phyloP scores from a whole-genome alignment of 2,329 filamentous ascomycete species.

The Arthrobotrys pseudoclavata region DNA sequence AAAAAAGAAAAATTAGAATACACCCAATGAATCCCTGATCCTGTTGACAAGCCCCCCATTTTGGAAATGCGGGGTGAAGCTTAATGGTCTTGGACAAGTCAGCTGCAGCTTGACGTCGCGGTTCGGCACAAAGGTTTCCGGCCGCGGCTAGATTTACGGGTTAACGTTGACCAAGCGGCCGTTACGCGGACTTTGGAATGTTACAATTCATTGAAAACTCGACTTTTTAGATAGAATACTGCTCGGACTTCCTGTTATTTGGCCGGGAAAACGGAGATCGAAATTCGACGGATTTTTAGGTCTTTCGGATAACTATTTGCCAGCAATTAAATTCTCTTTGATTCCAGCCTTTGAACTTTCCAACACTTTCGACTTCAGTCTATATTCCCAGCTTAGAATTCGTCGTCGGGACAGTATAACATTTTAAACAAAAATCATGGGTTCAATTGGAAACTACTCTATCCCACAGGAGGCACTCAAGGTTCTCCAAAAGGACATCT shows the following conservation, averaged over 20 bases:
- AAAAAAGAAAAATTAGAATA: neutral
- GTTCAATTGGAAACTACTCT: slow-evolving; percentile 60
- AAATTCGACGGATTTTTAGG: neutral
- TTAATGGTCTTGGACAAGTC: slow-evolving; percentile 14
- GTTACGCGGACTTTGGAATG: neutral
- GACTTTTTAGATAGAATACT: too few relatives aligned
- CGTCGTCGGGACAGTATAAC: neutral
- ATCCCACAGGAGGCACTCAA: slow-evolving; percentile 63
- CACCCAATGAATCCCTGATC: neutral
- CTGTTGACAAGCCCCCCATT: slow-evolving; percentile 1
- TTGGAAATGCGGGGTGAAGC: slow-evolving; percentile 16
- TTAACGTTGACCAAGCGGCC: neutral
- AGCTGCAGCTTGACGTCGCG: slow-evolving; percentile 4
- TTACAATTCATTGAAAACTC: neutral
- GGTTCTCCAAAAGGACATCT: slow-evolving; percentile 66
- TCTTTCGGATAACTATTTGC: neutral
- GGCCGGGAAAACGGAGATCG: neutral
- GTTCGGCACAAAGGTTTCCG: slow-evolving; percentile 15
- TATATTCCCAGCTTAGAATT: too few relatives aligned
- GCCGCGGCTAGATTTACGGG: slow-evolving; percentile 11
- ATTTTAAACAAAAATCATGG: slow-evolving; percentile 8
- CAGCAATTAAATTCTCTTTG: neutral
- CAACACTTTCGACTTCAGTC: neutral
- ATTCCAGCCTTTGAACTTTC: neutral
- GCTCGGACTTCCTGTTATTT: too few relatives aligned